These are phyloP conservation scores for Candida germanica DNA, from an alignment of 805 yeast genomes.

Conservation along the genomic window DNA sequence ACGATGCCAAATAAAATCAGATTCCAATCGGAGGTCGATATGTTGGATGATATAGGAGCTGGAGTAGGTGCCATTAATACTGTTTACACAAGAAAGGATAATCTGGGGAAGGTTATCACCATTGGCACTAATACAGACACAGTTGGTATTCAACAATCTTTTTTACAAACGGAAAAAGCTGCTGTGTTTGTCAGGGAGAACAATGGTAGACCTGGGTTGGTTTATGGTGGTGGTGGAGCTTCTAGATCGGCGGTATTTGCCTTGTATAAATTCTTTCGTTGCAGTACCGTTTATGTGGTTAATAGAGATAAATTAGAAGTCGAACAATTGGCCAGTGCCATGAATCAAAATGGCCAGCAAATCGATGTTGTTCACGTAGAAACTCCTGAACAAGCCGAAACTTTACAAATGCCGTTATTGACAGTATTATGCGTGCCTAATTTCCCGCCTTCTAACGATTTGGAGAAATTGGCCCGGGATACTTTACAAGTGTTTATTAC, in stretches of 20 bases:
- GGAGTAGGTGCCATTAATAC: constrained; percentile 35
- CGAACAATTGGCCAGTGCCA: constrained; percentile 15
- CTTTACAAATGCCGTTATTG: constrained; percentile 17
- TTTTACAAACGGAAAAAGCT: constrained; percentile 13
- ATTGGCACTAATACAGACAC: constrained; percentile 35
- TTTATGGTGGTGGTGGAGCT: constrained; percentile 37
- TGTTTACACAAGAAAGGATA: constrained; percentile 21
- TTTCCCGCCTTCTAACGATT: constrained; percentile 20
- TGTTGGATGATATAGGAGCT: constrained; percentile 24
- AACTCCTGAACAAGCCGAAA: constrained; percentile 21
- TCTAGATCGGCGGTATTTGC: constrained; percentile 32
- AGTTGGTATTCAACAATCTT: constrained; percentile 28
- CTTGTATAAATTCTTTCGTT: constrained; percentile 22
- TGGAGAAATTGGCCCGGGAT: constrained; percentile 22
- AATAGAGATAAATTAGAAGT: constrained; percentile 28
- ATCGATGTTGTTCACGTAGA: constrained; percentile 25
- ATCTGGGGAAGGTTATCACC: constrained; percentile 9
- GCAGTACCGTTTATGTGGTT: constrained; percentile 25
- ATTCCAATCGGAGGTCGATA: constrained; percentile 25
- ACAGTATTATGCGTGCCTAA: constrained; percentile 30
- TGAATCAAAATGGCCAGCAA: constrained; percentile 20
- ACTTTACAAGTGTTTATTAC: constrained; percentile 26
- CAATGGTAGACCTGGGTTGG: constrained; percentile 24
- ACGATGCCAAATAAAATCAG: constrained; percentile 31
- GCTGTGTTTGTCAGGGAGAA: constrained; percentile 2